Conservation (phyloP, 2,329 filamentous ascomycete genomes). For the Cercospora sojina region DNA sequence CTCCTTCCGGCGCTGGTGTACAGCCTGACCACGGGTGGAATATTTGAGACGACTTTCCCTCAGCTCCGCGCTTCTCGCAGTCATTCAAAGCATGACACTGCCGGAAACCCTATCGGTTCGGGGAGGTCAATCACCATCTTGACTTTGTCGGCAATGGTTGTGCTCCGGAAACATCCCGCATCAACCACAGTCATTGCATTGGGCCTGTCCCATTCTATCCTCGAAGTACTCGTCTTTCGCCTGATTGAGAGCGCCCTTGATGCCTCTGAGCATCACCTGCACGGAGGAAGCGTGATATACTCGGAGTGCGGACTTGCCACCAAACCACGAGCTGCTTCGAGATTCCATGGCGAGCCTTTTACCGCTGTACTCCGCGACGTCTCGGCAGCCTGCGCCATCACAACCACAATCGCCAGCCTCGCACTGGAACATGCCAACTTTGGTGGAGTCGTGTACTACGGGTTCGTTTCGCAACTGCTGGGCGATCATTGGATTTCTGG, state of each 20-base stretch:
- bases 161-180: slow-evolving; percentile 38
- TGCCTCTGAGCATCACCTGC: slow-evolving; percentile 25
- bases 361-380: slow-evolving; percentile 34
- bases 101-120: slow-evolving; percentile 23
- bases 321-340: slow-evolving; percentile 24
- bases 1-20: slow-evolving; percentile 33
- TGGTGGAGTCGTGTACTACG: slow-evolving; percentile 31
- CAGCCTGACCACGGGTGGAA: slow-evolving; percentile 20
- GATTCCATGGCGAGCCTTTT: slow-evolving; percentile 16
- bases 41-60: slow-evolving; percentile 18
- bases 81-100: not conserved
- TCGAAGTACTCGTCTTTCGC: slow-evolving; percentile 43
- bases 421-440: slow-evolving; percentile 32
- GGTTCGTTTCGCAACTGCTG: slow-evolving; percentile 26
- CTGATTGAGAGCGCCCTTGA: slow-evolving; percentile 41
- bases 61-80: slow-evolving; percentile 6
- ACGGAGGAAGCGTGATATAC: slow-evolving; percentile 36
- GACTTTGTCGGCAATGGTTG: slow-evolving; percentile 40
- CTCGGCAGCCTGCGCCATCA: slow-evolving; percentile 30
- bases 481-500: slow-evolving; percentile 28
- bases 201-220: slow-evolving; percentile 45
- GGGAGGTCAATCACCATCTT: slow-evolving; percentile 35
- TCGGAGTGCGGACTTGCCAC: slow-evolving; percentile 39
- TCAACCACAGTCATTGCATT: slow-evolving; percentile 41
- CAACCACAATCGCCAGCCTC: slow-evolving; percentile 31